These are phyloP conservation scores for Venturia carpophila DNA, from an alignment of 2,329 filamentous ascomycete genomes.

Conservation along the genomic window DNA sequence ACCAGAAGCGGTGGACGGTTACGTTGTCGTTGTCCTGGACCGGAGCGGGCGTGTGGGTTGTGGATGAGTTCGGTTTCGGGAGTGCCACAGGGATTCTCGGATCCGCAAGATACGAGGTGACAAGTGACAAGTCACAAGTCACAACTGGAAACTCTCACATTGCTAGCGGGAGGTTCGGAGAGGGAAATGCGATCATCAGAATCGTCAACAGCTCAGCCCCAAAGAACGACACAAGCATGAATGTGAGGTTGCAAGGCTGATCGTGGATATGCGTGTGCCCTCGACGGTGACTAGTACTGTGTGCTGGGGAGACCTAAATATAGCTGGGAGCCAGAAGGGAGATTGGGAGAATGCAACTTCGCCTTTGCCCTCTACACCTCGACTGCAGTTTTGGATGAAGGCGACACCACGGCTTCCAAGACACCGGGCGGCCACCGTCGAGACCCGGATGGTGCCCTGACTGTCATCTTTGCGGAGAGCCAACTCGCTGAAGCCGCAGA, in stretches of 20 bases:
- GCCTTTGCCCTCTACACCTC: no score
- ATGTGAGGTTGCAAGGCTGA: background rate
- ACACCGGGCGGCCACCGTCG: constrained; percentile 31
- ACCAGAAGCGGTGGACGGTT: background rate
- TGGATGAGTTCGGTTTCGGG: background rate
- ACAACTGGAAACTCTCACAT: background rate
- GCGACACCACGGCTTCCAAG: constrained; percentile 31
- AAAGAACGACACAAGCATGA: no score
- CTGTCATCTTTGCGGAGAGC: background rate
- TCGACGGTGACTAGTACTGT: no score
- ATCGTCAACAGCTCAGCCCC: no score
- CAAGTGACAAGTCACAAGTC: background rate
- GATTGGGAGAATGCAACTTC: no score
- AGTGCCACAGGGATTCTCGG: constrained; percentile 1
- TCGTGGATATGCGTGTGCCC: background rate
- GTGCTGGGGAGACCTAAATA: background rate
- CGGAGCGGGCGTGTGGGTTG: no score
- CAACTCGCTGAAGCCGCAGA: constrained; percentile 22
- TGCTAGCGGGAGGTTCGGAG: no score
- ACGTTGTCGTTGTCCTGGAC: background rate
- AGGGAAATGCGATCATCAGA: no score
- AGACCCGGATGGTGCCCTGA: constrained; percentile 27
- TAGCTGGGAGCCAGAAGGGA: background rate
- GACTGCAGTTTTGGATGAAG: no score
- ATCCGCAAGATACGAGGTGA: background rate